Evolutionary conservation across 2,329 filamentous ascomycete genomes (phyloP).

Genomic region (Phaeosphaeriaceae sp.): DNA sequence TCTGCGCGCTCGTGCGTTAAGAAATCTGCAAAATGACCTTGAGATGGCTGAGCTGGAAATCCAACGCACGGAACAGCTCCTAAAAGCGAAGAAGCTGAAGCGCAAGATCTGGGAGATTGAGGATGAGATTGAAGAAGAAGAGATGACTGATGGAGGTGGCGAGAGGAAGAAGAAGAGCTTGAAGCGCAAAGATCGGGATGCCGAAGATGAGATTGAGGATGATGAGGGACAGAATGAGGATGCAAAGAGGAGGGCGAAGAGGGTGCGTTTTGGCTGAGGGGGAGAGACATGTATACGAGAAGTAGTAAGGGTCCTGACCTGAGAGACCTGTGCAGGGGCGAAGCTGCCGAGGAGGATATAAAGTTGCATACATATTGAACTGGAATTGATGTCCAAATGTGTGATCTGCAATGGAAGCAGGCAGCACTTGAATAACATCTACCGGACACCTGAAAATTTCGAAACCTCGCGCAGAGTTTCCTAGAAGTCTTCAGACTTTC

Average conservation of each 20-base stretch:
- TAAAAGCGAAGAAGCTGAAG: background rate
- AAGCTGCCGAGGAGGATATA: no score
- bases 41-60: background rate
- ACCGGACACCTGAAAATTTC: no score
- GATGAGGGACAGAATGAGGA: background rate
- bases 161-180: background rate
- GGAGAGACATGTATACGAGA: background rate
- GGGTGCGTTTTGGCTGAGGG: background rate
- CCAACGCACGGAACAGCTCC: background rate
- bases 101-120: background rate
- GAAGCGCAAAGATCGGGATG: background rate
- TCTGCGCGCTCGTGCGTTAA: background rate
- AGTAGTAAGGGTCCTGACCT: background rate
- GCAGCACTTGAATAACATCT: no score
- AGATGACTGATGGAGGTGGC: no score
- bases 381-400: no score
- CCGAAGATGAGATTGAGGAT: background rate
- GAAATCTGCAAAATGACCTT: background rate
- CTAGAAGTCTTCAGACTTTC: no score
- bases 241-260: background rate
- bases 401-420: no score
- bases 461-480: no score
- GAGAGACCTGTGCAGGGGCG: no score
- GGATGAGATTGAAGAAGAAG: background rate
- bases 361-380: no score